phyloP scores from a whole-genome alignment of 495 filamentous ascomycete species.

The Penicillium manginii region DNA sequence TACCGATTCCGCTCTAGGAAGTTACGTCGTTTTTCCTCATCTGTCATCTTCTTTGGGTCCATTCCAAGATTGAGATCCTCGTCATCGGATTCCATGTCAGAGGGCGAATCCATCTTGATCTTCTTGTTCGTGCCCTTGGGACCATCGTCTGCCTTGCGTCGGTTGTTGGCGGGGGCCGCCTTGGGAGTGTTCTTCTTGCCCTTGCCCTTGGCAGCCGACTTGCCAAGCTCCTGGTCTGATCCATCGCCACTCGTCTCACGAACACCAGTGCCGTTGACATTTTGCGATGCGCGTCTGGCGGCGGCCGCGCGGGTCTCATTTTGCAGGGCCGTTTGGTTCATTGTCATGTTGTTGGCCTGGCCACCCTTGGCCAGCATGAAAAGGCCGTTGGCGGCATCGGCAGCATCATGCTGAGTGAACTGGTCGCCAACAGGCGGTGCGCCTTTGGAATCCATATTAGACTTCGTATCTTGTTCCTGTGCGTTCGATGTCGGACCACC shows the following conservation, averaged over 20 bases:
- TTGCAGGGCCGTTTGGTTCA: conserved; percentile 35
- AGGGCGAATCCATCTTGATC: conserved; percentile 61
- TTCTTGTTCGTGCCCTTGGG: conserved; percentile 75
- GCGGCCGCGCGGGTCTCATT: conserved; percentile 36
- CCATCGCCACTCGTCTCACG: conserved; percentile 69
- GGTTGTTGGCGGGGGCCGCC: conserved; percentile 54
- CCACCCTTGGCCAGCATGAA: conserved; percentile 82
- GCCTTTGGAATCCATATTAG: conserved; percentile 47
- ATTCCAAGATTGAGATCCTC: conserved; percentile 48
- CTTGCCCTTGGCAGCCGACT: conserved; percentile 65
- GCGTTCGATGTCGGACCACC: conserved; percentile 54
- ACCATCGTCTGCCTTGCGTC: conserved; percentile 82
- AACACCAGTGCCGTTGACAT: conserved; percentile 39
- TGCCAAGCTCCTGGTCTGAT: conserved; percentile 71
- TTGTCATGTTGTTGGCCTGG: conserved; percentile 50
- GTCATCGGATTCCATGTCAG: conserved; percentile 61
- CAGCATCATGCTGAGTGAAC: conserved; percentile 84
- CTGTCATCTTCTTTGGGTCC: conserved; percentile 87
- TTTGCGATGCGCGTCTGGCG: conserved; percentile 37
- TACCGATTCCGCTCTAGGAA: conserved; percentile 97
- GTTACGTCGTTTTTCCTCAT: conserved; percentile 98
- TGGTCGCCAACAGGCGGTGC: conserved; percentile 55
- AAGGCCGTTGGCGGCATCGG: conserved; percentile 93
- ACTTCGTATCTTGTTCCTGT: conserved; percentile 51
- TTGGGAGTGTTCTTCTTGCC: conserved; percentile 69